phyloP scores from a whole-genome alignment of 2,329 filamentous ascomycete species.

The Penicillium glabrum region DNA sequence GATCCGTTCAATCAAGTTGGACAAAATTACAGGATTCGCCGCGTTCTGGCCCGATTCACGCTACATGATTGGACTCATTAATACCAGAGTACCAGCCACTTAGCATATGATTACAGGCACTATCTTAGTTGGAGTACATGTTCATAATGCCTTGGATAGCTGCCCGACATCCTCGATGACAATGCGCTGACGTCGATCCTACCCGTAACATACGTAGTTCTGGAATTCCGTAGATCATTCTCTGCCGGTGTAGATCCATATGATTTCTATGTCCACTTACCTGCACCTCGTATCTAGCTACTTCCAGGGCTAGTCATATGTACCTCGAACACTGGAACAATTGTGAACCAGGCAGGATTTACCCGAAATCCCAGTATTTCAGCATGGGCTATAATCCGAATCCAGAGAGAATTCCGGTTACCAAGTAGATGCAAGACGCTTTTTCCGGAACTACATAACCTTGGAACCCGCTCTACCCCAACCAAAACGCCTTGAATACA shows the following conservation, averaged over 20 bases:
- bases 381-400: neutral
- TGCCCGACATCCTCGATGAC: conserved; percentile 3
- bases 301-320: neutral
- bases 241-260: neutral
- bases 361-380: neutral
- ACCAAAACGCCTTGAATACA: neutral
- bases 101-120: neutral
- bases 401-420: neutral
- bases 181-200: conserved; percentile 19
- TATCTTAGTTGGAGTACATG: neutral
- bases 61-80: conserved; percentile 7
- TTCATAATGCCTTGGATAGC: neutral
- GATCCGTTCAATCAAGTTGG: neutral
- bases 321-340: neutral
- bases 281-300: neutral
- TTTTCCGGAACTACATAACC: neutral
- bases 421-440: neutral
- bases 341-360: neutral
- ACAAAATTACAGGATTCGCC: neutral
- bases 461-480: neutral
- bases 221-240: neutral
- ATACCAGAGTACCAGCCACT: neutral
- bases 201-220: neutral
- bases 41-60: neutral
- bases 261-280: neutral